These are phyloP conservation scores for Solanum medicagineum DNA, from an alignment of 257 asterid genomes.

Conservation along the genomic window DNA sequence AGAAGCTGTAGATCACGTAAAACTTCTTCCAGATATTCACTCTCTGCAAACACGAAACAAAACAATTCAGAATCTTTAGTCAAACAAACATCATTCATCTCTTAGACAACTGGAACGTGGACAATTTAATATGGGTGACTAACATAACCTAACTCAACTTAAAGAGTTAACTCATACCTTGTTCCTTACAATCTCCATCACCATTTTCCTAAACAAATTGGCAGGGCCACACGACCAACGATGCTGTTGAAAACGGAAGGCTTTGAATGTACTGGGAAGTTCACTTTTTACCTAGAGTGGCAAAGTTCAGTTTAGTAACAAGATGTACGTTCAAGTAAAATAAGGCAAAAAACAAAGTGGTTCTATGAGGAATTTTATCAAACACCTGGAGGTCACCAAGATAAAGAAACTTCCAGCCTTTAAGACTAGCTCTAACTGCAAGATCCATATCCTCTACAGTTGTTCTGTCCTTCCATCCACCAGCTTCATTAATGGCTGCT, in stretches of 20 bases:
- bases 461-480: slow-evolving; percentile 64
- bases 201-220: slow-evolving; percentile 49
- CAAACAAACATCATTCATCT: not conserved
- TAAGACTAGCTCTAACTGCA: slow-evolving; percentile 61
- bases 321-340: not conserved
- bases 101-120: too few relatives aligned
- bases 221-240: slow-evolving; percentile 69
- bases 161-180: slow-evolving; percentile 13
- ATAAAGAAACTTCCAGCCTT: slow-evolving; percentile 62
- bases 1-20: slow-evolving; percentile 58
- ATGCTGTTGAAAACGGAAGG: slow-evolving; percentile 59
- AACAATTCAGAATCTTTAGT: not conserved
- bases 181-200: slow-evolving; percentile 32
- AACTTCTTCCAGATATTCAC: slow-evolving; percentile 41
- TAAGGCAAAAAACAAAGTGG: not conserved
- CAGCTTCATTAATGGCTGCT: slow-evolving; percentile 45
- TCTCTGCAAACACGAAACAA: slow-evolving; percentile 19
- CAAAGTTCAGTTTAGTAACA: not conserved
- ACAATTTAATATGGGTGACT: too few relatives aligned
- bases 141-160: too few relatives aligned
- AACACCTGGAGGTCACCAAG: slow-evolving; percentile 47
- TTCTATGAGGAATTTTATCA: not conserved
- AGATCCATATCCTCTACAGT: slow-evolving; percentile 64
- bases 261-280: slow-evolving; percentile 61
- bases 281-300: slow-evolving; percentile 44